Conservation (phyloP, 1,284 basidiomycete species). For the Cryptococcus deneoformans region DNA sequence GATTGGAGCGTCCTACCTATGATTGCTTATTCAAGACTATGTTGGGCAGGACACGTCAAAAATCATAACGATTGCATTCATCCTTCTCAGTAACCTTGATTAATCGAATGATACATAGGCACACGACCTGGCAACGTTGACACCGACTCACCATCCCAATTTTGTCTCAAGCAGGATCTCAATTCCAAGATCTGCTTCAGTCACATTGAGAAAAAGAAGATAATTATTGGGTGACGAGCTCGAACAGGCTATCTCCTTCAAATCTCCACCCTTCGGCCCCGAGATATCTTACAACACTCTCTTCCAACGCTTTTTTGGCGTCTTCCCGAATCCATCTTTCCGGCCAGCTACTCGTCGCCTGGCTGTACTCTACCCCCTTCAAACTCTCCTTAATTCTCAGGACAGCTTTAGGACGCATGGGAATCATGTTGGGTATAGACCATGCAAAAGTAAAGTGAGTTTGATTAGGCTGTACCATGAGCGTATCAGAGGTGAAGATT, state of each 20-base stretch:
- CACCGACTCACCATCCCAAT: too few relatives aligned
- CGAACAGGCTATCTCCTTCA: constrained; percentile 13
- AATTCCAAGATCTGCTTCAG: too few relatives aligned
- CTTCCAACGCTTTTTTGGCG: constrained; percentile 30
- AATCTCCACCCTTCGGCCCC: constrained; percentile 36
- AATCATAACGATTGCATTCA: too few relatives aligned
- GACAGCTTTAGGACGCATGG: constrained; percentile 36
- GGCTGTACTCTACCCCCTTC: constrained; percentile 25
- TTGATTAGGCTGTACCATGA: constrained; percentile 45
- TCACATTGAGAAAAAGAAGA: not conserved
- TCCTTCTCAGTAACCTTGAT: too few relatives aligned
- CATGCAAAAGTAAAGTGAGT: constrained; percentile 45
- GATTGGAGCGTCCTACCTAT: too few relatives aligned
- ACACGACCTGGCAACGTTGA: too few relatives aligned
- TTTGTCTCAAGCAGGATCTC: too few relatives aligned
- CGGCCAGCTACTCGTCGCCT: constrained; percentile 45
- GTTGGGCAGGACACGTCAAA: too few relatives aligned
- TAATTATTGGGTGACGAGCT: constrained; percentile 1
- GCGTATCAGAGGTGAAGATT: constrained; percentile 43
- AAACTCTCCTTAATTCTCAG: constrained; percentile 25
- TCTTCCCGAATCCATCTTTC: constrained; percentile 33
- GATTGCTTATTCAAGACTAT: too few relatives aligned
- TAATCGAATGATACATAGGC: too few relatives aligned
- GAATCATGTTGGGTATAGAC: constrained; percentile 49
- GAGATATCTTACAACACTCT: constrained; percentile 34